phyloP scores from a whole-genome alignment of 2,329 filamentous ascomycete species.

The Verticillium dahliae region DNA sequence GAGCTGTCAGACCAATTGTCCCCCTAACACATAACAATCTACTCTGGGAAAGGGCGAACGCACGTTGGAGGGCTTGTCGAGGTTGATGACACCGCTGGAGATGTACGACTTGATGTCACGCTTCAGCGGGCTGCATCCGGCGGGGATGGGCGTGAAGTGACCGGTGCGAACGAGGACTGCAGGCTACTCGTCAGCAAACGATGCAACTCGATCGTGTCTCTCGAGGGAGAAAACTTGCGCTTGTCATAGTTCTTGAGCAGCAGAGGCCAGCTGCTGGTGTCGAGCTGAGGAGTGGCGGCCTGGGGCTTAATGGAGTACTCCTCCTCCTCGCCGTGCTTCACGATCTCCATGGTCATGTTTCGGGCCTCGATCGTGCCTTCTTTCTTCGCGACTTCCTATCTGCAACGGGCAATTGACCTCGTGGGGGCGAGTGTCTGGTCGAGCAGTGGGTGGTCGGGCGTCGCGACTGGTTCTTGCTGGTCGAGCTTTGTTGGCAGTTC shows the following conservation, averaged over 20 bases:
- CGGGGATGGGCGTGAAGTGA: conserved; percentile 94
- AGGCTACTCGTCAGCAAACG: conserved; percentile 16
- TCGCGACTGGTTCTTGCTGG: neutral
- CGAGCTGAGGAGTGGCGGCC: conserved; percentile 67
- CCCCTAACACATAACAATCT: neutral
- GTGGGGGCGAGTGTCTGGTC: conserved; percentile 5
- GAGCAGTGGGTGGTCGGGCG: neutral
- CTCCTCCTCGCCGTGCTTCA: conserved; percentile 44
- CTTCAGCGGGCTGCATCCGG: conserved; percentile 84
- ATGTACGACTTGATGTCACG: conserved; percentile 97
- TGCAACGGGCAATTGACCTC: conserved; percentile 19
- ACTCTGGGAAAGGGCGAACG: neutral
- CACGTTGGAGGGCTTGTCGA: conserved; percentile 57
- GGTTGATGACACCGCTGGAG: conserved; percentile 95
- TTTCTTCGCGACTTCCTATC: conserved; percentile 1
- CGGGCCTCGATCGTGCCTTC: conserved; percentile 5
- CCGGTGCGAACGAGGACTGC: conserved; percentile 85
- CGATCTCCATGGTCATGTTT: conserved; percentile 41
- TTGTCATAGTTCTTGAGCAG: conserved; percentile 95
- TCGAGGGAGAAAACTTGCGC: conserved; percentile 47
- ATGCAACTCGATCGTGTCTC: conserved; percentile 3
- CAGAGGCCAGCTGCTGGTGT: conserved; percentile 88
- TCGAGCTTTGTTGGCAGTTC: neutral
- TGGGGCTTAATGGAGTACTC: conserved; percentile 92
- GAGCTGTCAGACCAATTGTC: conserved; percentile 2